phyloP scores from a whole-genome alignment of 2,329 filamentous ascomycete genomes.

The Zasmidium angulare region DNA sequence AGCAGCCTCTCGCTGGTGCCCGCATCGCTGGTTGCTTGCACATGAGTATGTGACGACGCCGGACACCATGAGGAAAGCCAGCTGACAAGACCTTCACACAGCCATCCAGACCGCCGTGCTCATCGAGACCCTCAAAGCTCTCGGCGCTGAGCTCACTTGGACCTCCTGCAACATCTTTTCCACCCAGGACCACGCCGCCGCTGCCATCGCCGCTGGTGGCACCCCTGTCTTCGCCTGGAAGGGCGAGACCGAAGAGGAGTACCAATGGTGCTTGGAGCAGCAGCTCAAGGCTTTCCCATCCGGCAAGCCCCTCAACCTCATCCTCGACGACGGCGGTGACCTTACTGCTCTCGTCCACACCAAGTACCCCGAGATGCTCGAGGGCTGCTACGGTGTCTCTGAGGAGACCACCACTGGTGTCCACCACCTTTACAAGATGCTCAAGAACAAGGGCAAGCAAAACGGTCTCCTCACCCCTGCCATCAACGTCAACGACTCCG shows the following conservation, averaged over 20 bases:
- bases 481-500: conserved; percentile 99
- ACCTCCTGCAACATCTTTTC: conserved; percentile 99
- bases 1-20: conserved; percentile 92
- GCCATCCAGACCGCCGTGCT: conserved; percentile 98
- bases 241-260: conserved; percentile 98
- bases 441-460: conserved; percentile 74
- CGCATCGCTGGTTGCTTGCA: conserved; percentile 97
- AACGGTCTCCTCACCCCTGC: conserved; percentile 77
- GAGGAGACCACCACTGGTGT: conserved; percentile 99
- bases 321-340: conserved; percentile 98
- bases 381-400: conserved; percentile 96
- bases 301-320: conserved; percentile 93
- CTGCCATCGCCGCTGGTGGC: conserved; percentile 90
- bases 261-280: conserved; percentile 99
- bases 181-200: conserved; percentile 96
- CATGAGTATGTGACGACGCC: conserved; percentile 68
- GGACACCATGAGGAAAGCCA: neutral
- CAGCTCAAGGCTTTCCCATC: conserved; percentile 97
- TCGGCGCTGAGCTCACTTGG: conserved; percentile 99
- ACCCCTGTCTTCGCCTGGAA: conserved; percentile 84
- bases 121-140: conserved; percentile 92
- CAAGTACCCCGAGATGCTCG: conserved; percentile 98
- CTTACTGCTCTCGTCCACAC: conserved; percentile 92
- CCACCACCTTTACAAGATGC: conserved; percentile 98
- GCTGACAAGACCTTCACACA: conserved; percentile 30